Evolutionary conservation across 2,329 filamentous ascomycete genomes (phyloP).

Genomic region (Ilyonectria robusta): DNA sequence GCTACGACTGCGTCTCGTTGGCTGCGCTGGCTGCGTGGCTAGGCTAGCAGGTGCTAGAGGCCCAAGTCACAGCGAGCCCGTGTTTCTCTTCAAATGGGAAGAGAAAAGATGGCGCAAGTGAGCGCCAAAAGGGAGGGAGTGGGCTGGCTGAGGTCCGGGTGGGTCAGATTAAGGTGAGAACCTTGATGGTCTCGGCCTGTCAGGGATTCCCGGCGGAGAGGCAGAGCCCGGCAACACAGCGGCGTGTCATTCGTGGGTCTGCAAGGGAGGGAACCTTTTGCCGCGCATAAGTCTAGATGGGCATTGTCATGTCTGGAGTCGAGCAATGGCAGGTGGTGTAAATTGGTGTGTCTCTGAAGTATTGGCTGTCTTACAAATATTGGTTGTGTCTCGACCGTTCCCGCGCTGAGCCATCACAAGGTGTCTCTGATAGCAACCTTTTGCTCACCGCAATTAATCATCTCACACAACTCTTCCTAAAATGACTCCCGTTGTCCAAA

Average conservation of each 20-base stretch:
- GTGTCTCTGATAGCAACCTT: neutral
- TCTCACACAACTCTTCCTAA: neutral
- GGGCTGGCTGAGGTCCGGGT: slow-evolving; percentile 26
- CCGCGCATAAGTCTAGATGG: neutral
- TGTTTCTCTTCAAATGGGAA: neutral
- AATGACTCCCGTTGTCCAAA: neutral
- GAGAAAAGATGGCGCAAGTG: slow-evolving; percentile 10
- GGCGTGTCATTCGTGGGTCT: slow-evolving; percentile 2
- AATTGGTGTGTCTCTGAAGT: neutral
- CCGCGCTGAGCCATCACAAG: no score
- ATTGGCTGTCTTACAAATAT: neutral
- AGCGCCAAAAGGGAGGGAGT: slow-evolving; percentile 18
- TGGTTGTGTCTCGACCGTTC: neutral
- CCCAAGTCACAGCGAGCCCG: neutral
- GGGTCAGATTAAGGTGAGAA: slow-evolving; percentile 49
- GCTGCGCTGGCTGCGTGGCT: neutral
- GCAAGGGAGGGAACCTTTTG: neutral
- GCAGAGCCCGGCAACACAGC: slow-evolving; percentile 3
- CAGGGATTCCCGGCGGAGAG: slow-evolving; percentile 13
- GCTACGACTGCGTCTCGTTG: neutral
- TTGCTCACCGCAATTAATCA: neutral
- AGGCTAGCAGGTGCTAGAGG: neutral
- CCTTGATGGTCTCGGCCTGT: slow-evolving; percentile 46
- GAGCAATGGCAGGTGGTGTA: no score
- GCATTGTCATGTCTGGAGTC: no score